Evolutionary conservation across 108 stramenopile species (phyloP).

Genomic region (Schizochytrium sp.): DNA sequence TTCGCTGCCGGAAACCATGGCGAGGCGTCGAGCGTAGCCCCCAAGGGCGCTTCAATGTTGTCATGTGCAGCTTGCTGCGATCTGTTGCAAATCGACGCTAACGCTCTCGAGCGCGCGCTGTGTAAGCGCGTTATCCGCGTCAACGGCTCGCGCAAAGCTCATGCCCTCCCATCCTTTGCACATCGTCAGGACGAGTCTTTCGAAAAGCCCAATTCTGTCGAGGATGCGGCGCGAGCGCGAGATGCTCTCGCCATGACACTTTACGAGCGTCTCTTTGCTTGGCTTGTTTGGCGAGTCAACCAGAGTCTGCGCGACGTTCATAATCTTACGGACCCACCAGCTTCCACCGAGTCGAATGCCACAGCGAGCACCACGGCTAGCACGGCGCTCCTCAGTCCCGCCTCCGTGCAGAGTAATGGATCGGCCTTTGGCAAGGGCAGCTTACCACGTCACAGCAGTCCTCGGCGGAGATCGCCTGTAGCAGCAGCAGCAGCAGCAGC

Average conservation of each 20-base stretch:
- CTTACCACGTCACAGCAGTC: background rate
- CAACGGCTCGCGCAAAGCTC: background rate
- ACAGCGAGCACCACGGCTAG: background rate
- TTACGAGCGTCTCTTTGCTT: constrained; percentile 33
- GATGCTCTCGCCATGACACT: constrained; percentile 33
- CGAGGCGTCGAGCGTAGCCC: background rate
- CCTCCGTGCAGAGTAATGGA: too few species aligned
- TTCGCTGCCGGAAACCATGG: background rate
- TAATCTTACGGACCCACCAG: background rate
- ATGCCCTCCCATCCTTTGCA: background rate
- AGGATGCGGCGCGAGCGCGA: background rate
- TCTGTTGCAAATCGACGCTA: background rate
- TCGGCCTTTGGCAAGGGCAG: too few species aligned
- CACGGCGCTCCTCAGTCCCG: too few species aligned
- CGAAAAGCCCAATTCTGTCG: background rate
- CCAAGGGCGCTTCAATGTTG: background rate
- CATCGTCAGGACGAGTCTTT: background rate
- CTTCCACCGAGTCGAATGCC: background rate
- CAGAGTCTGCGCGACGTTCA: background rate
- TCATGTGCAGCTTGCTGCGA: background rate
- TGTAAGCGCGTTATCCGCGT: constrained; percentile 6
- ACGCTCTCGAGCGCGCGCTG: background rate
- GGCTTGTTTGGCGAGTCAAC: constrained; percentile 37
- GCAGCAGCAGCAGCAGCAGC: background rate
- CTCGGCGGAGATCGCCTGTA: background rate